These are phyloP conservation scores for Solanum dulcamara DNA, from an alignment of 257 asterid genomes.

Conservation along the genomic window DNA sequence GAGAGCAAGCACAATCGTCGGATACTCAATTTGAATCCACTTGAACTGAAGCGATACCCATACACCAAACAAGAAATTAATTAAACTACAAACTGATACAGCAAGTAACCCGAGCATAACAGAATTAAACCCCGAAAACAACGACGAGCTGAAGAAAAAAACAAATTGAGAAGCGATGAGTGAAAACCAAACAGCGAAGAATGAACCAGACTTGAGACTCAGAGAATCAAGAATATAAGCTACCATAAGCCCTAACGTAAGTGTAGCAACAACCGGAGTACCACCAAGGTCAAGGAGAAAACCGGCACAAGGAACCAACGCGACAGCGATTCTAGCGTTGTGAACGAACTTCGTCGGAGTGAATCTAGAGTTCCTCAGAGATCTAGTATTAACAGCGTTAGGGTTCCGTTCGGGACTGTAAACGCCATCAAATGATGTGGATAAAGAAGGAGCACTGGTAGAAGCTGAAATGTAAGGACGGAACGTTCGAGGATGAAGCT, in stretches of 20 bases:
- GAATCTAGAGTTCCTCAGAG: slow-evolving; percentile 52
- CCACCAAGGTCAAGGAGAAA: slow-evolving; percentile 98
- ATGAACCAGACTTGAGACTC: slow-evolving; percentile 75
- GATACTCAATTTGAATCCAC: slow-evolving; percentile 94
- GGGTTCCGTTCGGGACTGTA: slow-evolving; percentile 42
- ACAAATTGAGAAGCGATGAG: slow-evolving; percentile 72
- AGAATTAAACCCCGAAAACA: slow-evolving; percentile 44
- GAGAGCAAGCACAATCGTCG: slow-evolving; percentile 76
- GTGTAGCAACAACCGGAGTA: slow-evolving; percentile 72
- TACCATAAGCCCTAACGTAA: slow-evolving; percentile 69
- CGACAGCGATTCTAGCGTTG: slow-evolving; percentile 71
- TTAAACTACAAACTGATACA: slow-evolving; percentile 51
- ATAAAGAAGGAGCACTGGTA: slow-evolving; percentile 60
- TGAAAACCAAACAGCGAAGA: slow-evolving; percentile 84
- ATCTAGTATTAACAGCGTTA: slow-evolving; percentile 16
- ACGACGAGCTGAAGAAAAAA: slow-evolving; percentile 69
- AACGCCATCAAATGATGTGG: slow-evolving; percentile 37
- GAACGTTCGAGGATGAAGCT: slow-evolving; percentile 82
- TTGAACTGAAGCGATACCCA: slow-evolving; percentile 96
- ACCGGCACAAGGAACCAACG: slow-evolving; percentile 72
- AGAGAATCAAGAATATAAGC: slow-evolving; percentile 89
- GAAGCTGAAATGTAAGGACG: slow-evolving; percentile 75
- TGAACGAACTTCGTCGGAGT: slow-evolving; percentile 56
- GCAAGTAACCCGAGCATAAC: slow-evolving; percentile 49
- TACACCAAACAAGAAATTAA: slow-evolving; percentile 79